phyloP scores from a whole-genome alignment of 2,329 filamentous ascomycete genomes.

The Blastomyces gilchristii region DNA sequence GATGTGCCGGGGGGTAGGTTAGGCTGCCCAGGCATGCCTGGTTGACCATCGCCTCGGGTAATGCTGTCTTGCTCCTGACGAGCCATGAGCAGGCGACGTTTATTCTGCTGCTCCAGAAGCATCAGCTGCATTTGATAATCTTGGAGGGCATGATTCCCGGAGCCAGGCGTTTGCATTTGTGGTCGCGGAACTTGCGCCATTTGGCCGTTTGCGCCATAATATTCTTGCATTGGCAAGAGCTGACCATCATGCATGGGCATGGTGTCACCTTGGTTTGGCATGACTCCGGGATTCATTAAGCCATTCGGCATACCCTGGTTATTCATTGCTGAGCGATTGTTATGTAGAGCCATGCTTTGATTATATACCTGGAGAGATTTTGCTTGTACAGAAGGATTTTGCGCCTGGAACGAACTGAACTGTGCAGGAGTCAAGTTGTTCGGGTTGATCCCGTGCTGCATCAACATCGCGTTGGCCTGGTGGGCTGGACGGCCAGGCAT shows the following conservation, averaged over 20 bases:
- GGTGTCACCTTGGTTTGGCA: slow-evolving; percentile 72
- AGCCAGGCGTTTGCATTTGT: slow-evolving; percentile 23
- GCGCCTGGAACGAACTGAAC: slow-evolving; percentile 55
- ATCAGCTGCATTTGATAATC: slow-evolving; percentile 63
- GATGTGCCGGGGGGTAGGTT: slow-evolving; percentile 46
- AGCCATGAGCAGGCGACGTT: slow-evolving; percentile 56
- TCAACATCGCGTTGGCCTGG: slow-evolving; percentile 38
- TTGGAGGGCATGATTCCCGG: slow-evolving; percentile 52
- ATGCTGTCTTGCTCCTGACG: slow-evolving; percentile 57
- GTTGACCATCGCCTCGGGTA: slow-evolving; percentile 41
- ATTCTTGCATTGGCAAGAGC: slow-evolving; percentile 40
- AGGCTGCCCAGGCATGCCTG: slow-evolving; percentile 32
- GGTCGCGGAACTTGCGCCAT: slow-evolving; percentile 32
- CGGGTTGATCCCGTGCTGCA: slow-evolving; percentile 63
- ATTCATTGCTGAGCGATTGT: slow-evolving; percentile 64
- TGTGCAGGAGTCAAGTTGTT: slow-evolving; percentile 63
- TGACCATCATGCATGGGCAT: slow-evolving; percentile 59
- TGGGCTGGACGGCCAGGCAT: slow-evolving; percentile 59
- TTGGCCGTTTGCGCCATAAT: slow-evolving; percentile 47
- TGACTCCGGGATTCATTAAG: slow-evolving; percentile 52
- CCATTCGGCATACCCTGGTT: slow-evolving; percentile 70
- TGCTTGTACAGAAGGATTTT: slow-evolving; percentile 52
- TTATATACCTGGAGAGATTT: slow-evolving; percentile 85
- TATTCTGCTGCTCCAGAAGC: slow-evolving; percentile 59
- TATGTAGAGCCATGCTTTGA: slow-evolving; percentile 71